A percentile compares a stretch with the other conserved stretches of the same genome.
These are phyloP conservation scores for Panellus pusillus DNA, from an alignment of 768 basidiomycete genomes.

Conservation along the genomic window DNA sequence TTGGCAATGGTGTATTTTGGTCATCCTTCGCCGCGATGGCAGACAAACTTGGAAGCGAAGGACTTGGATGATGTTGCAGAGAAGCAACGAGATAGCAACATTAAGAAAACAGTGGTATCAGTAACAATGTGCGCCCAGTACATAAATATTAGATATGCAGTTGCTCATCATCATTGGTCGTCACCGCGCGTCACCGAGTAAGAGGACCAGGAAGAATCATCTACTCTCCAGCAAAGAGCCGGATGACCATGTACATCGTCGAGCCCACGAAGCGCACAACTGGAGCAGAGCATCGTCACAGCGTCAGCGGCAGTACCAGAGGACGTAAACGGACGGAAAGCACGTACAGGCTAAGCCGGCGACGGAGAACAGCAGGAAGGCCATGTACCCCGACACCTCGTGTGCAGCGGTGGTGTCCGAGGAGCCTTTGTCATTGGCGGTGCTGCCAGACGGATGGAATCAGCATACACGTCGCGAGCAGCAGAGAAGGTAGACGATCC, in stretches of 20 bases:
- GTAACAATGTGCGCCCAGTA: background rate
- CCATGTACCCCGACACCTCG: conserved; percentile 84
- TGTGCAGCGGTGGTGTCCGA: conserved; percentile 42
- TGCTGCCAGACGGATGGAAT: conserved; percentile 25
- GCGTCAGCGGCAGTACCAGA: background rate
- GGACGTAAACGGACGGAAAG: background rate
- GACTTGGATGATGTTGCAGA: too few relatives aligned
- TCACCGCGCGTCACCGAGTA: background rate
- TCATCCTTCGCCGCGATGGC: too few relatives aligned
- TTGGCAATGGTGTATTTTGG: too few relatives aligned
- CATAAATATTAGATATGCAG: background rate
- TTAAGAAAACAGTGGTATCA: too few relatives aligned
- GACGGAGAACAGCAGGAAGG: conserved; percentile 85
- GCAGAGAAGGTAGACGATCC: background rate
- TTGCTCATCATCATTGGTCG: background rate
- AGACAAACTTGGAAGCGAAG: too few relatives aligned
- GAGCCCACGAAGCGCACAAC: conserved; percentile 86
- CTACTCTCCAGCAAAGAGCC: conserved; percentile 89
- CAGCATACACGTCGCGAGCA: background rate
- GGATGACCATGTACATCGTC: conserved; percentile 77
- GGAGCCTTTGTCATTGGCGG: conserved; percentile 50
- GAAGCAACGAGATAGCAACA: too few relatives aligned
- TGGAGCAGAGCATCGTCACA: conserved; percentile 35
- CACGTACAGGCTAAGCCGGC: conserved; percentile 83
- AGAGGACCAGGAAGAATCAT: background rate